phyloP scores from a whole-genome alignment of 805 yeast genomes.

The Blastobotrys terrestris region DNA sequence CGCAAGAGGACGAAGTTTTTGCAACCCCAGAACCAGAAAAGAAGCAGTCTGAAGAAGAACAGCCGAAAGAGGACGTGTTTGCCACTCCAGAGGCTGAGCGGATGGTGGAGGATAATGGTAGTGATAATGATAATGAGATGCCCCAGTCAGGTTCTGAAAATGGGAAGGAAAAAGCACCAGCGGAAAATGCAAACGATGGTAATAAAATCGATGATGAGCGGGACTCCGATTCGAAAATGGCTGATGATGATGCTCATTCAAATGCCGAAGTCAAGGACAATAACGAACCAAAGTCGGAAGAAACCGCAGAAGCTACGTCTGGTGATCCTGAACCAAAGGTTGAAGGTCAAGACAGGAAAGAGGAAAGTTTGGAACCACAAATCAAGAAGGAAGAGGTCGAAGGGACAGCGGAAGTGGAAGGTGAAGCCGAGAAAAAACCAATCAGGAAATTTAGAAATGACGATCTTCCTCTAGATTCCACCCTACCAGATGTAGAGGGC shows the following conservation, averaged over 20 bases:
- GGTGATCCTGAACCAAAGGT: constrained; percentile 7
- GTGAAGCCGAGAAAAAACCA: background rate
- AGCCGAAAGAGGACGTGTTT: constrained; percentile 3
- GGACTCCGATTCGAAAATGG: constrained; percentile 19
- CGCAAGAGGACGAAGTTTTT: constrained; percentile 7
- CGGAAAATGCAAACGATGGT: no score
- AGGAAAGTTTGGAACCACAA: constrained; percentile 6
- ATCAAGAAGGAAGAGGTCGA: background rate
- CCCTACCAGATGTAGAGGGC: constrained; percentile 16
- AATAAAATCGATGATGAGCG: constrained; percentile 27
- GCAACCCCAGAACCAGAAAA: constrained; percentile 10
- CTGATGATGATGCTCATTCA: constrained; percentile 5
- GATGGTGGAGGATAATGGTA: constrained; percentile 24
- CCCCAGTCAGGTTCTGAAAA: no score
- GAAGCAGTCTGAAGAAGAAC: constrained; percentile 25
- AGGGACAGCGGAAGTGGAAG: background rate
- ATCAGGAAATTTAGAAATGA: background rate
- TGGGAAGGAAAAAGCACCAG: constrained; percentile 26
- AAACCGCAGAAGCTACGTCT: constrained; percentile 13
- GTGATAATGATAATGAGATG: no score
- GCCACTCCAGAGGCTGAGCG: constrained; percentile 19
- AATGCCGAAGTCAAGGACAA: no score
- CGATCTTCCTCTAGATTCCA: background rate
- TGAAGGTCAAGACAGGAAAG: constrained; percentile 5
- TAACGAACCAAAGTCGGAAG: background rate